Base-by-base conservation (phyloP, 345 rosid species). In the Citrus inodora region DNA sequence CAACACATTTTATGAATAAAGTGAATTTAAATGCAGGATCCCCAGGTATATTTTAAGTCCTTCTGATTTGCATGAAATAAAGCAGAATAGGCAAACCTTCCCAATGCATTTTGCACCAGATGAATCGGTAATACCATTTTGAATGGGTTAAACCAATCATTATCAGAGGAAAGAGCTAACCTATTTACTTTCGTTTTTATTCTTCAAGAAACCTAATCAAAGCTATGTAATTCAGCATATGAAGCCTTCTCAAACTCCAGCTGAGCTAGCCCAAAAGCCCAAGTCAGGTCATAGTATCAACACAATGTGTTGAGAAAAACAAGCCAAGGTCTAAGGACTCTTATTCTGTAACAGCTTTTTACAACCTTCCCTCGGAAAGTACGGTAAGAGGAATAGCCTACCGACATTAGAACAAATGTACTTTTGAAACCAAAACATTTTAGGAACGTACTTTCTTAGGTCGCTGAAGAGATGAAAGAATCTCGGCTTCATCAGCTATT, bases 401-500 rank as follows among this genome's bases (percentile, higher is more conserved):
- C 32, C 27, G 8, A 67, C 7, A 79, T 42, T 28, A 22, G 68
- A 30, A 28, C 56, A 38, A 7, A 62, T 67, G 72, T 67, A 59
- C 32, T 35, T 32, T 2, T 9, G 25, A 46, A 71, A 81, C 61
- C 9, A 59, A 42, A 71, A 77, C 38, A 42, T 9, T 56, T 53
- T 40, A 69, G 64, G 7, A 59, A 73, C 86, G 5, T 85, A 92
- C 99, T 84, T 92, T 93, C 85, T 95, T 95, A 42, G 99, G 98
- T 59, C 90, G 86, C 88, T 95, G 99, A 82, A 92, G 97, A 78
- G 98, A 95, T 42, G 97, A 93, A 84, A 95, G 99, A 85, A 95
- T 94, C 90, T 95, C 97, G 48, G 97, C 98, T 85, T 94, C 99
- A 70, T 95, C 98, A 78, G 94, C 87, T 75, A 95, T 95, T 77